Percentiles rank a stretch among this genome's conserved stretches.
Evolutionary conservation across 768 basidiomycete genomes (phyloP).

Genomic region (Sporobolomyces roseus): DNA sequence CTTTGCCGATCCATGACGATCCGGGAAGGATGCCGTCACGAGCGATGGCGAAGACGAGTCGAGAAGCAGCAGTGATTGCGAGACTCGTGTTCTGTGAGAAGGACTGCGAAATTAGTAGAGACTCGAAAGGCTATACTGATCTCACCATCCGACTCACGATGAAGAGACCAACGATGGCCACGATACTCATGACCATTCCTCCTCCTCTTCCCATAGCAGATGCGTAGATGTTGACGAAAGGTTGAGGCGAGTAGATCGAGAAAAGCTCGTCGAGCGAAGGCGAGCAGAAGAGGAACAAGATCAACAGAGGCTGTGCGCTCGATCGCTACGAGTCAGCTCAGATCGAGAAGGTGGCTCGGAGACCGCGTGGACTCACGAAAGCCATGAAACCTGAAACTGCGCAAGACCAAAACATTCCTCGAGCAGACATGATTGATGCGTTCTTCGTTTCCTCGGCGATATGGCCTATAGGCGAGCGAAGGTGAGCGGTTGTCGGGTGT

Average conservation of each 20-base stretch:
- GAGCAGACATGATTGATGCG: conserved; percentile 72
- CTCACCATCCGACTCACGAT: conserved; percentile 63
- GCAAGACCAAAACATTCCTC: conserved; percentile 74
- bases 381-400: conserved; percentile 75
- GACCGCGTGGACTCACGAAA: conserved; percentile 61
- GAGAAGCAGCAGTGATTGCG: conserved; percentile 79
- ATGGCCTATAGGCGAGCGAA: conserved; percentile 65
- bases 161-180: conserved; percentile 79
- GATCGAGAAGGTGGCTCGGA: conserved; percentile 72
- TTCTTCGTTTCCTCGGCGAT: conserved; percentile 85
- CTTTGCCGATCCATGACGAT: conserved; percentile 74
- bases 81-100: conserved; percentile 70
- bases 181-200: conserved; percentile 79
- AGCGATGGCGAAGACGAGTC: conserved; percentile 87
- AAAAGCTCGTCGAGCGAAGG: conserved; percentile 63
- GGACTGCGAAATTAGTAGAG: no score
- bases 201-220: conserved; percentile 73
- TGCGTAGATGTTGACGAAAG: conserved; percentile 83
- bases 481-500: background rate
- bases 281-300: conserved; percentile 40
- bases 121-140: no score
- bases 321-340: background rate
- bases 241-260: conserved; percentile 74
- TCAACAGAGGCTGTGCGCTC: conserved; percentile 56
- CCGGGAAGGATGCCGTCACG: conserved; percentile 85